phyloP scores from a whole-genome alignment of 2,329 filamentous ascomycete species.

The Arthroderma sp. region DNA sequence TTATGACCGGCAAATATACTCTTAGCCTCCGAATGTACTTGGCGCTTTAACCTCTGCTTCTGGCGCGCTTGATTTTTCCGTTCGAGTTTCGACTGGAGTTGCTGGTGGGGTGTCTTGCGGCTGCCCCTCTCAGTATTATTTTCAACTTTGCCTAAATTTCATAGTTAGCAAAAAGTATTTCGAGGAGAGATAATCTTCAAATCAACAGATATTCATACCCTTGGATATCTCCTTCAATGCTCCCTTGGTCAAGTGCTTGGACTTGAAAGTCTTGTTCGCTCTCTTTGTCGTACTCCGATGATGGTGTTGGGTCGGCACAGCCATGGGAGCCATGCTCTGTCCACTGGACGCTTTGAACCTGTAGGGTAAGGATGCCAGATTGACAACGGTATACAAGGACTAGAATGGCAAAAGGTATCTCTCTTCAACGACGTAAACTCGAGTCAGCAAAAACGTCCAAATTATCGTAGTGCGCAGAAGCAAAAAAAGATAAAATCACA shows the following conservation, averaged over 20 bases:
- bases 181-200: neutral
- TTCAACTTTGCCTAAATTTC: constrained; percentile 57
- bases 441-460: too few species aligned
- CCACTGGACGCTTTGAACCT: constrained; percentile 61
- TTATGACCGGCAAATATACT: constrained; percentile 77
- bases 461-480: neutral
- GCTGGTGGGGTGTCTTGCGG: constrained; percentile 84
- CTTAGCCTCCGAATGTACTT: constrained; percentile 64
- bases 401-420: neutral
- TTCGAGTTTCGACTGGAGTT: constrained; percentile 95
- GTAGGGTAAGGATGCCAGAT: constrained; percentile 48
- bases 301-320: constrained; percentile 52
- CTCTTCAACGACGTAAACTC: neutral
- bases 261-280: constrained; percentile 83
- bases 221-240: constrained; percentile 74
- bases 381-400: neutral
- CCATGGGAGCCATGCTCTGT: constrained; percentile 60
- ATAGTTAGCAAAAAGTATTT: constrained; percentile 7
- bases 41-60: constrained; percentile 68
- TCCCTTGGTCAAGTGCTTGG: constrained; percentile 77
- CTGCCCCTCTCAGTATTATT: constrained; percentile 50
- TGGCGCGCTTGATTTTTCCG: constrained; percentile 91
- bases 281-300: constrained; percentile 88
- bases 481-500: constrained; percentile 3
- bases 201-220: constrained; percentile 38